Percentiles rank a stretch among this genome's conserved stretches.
phyloP scores from a whole-genome alignment of 331 rosid species.

The Malus hybrid region DNA sequence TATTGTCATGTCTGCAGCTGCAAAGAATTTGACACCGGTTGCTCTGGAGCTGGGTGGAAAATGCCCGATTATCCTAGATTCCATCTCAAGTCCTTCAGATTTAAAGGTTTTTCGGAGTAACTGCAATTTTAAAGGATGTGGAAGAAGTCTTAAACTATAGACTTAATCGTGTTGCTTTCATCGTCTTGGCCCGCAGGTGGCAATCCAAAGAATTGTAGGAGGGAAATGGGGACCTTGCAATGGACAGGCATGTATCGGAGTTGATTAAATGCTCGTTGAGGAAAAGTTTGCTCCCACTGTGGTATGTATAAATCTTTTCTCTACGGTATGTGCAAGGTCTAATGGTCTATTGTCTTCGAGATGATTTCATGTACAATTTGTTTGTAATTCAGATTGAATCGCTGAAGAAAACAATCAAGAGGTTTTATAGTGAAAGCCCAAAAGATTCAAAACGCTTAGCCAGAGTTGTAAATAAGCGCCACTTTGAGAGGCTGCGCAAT shows the following conservation, averaged over 20 bases:
- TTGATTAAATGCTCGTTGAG: constrained; percentile 78
- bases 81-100: constrained; percentile 44
- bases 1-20: constrained; percentile 77
- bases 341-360: background rate
- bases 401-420: constrained; percentile 39
- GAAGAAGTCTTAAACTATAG: too few species aligned
- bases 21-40: constrained; percentile 86
- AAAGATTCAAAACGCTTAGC: constrained; percentile 41
- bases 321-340: background rate
- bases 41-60: constrained; percentile 91
- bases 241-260: constrained; percentile 81
- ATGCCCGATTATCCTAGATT: constrained; percentile 83
- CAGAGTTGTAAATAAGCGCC: constrained; percentile 49
- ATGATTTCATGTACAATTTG: background rate
- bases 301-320: constrained; percentile 27
- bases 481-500: constrained; percentile 50
- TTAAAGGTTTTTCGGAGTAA: constrained; percentile 43
- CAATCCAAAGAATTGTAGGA: constrained; percentile 65
- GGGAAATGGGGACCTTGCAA: constrained; percentile 87
- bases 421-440: constrained; percentile 55
- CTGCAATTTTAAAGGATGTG: too few species aligned
- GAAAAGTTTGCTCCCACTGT: constrained; percentile 40
- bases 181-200: constrained; percentile 37
- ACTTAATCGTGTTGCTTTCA: background rate
- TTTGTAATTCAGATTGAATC: constrained; percentile 43